phyloP scores from a whole-genome alignment of 2,329 filamentous ascomycete genomes.

The Xylariaceae sp. region DNA sequence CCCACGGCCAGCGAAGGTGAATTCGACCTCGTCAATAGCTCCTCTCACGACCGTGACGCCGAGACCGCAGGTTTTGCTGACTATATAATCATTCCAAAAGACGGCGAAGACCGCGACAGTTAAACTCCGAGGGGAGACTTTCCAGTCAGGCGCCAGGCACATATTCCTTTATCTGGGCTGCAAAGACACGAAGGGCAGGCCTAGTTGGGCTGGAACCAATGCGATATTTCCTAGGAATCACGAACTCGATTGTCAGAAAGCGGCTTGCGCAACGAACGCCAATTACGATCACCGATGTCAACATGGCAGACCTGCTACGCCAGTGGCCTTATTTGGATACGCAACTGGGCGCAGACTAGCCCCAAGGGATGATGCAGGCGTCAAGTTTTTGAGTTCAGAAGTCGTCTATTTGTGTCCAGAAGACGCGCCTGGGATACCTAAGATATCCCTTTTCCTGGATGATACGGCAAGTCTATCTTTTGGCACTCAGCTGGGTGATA shows the following conservation, averaged over 20 bases:
- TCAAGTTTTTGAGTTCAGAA: not conserved
- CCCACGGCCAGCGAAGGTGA: constrained; percentile 61
- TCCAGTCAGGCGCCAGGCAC: not conserved
- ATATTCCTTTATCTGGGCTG: not conserved
- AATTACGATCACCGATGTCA: constrained; percentile 5
- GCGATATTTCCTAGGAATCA: constrained; percentile 3
- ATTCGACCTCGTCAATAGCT: constrained; percentile 41
- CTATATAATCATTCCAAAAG: constrained; percentile 41
- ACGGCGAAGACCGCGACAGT: constrained; percentile 41
- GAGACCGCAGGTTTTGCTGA: constrained; percentile 40
- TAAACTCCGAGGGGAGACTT: constrained; percentile 23
- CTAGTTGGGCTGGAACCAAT: not conserved
- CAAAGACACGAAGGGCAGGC: not conserved
- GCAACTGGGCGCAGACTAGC: not conserved
- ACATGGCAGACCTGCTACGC: constrained; percentile 1
- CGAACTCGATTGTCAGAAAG: constrained; percentile 1
- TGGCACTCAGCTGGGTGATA: constrained; percentile 13
- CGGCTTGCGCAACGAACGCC: not conserved
- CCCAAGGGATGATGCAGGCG: not conserved
- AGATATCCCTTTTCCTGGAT: constrained; percentile 6
- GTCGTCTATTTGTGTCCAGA: not conserved
- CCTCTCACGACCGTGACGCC: constrained; percentile 29
- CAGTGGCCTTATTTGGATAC: constrained; percentile 11
- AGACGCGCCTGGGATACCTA: not conserved
- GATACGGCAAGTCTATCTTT: constrained; percentile 8